Evolutionary conservation across 1,284 basidiomycete genomes (phyloP), one percentile per base, ranked within the genome.

Genomic region (Ustilago cynodontis): DNA sequence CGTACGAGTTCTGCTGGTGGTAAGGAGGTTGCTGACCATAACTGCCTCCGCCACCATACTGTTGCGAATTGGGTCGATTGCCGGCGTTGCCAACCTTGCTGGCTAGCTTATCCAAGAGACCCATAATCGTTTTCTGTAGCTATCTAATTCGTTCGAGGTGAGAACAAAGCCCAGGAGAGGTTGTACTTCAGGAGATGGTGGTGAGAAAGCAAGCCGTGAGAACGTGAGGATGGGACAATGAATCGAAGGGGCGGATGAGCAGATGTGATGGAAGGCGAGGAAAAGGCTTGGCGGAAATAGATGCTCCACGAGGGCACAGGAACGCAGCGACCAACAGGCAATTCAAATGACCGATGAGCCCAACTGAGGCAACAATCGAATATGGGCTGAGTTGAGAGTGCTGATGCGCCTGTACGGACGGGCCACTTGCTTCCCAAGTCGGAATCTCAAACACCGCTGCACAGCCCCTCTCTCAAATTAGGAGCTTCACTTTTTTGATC

Each of bases 31-130:
- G 72, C 29, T 65, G 65, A 24, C 68, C 63, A 39, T 71, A 69
- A 24, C 57, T 64, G 8, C 68, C 58, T 2, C 69, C 74, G 29
- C 71, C 78, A 20, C 56, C 47, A 58, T 73, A 77, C 61, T 71
- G 67, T 39, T 71, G 67, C 45, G 66, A 71, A 31, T 41, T 31
- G 39, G 78, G 78, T 28, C 65, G 70, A 20, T 41, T 47, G 16
- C 41, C 41, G 11, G 59, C 63, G 35, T 71, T 74, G 29, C 67
- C 69, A 29, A 72, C 72, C 62, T 82, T 80, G 65, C 61, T 64
- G n/a, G 73, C 72, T 31, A 82, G 69, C 59, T 82, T 82, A 35
- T 82, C 81, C 45, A 82, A 62, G 24, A 82, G 64, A 22, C 81
- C 79, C 81, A 82, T 82, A 26, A 0, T 43, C 22, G n/a, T 22